Evolutionary conservation across 2,329 filamentous ascomycete genomes (phyloP).

Genomic region (Botrytis paeoniae): DNA sequence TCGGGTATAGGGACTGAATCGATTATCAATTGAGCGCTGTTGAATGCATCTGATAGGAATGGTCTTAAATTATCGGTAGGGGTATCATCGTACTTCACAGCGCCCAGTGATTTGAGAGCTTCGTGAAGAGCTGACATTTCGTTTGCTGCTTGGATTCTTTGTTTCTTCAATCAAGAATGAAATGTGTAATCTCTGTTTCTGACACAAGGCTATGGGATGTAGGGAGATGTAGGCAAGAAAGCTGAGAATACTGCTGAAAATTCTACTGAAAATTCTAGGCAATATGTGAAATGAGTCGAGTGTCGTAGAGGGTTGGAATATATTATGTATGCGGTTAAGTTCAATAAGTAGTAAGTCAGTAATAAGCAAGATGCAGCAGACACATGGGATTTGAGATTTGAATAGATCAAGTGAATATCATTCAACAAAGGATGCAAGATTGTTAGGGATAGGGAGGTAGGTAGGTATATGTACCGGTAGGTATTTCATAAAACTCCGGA

Average conservation of each 20-base stretch:
- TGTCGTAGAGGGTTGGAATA: background rate
- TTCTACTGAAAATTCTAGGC: background rate
- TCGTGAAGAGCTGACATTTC: constrained; percentile 57
- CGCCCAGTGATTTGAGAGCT: constrained; percentile 55
- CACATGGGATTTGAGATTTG: background rate
- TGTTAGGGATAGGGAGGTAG: no score
- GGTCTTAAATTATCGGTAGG: constrained; percentile 48
- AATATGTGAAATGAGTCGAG: background rate
- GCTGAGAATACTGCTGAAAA: background rate
- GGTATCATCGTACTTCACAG: constrained; percentile 51
- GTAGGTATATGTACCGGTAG: background rate
- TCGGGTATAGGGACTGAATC: constrained; percentile 68
- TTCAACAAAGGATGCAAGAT: background rate
- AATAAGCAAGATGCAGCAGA: background rate
- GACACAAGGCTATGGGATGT: background rate
- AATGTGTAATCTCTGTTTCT: background rate
- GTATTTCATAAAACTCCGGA: background rate
- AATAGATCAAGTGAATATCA: background rate
- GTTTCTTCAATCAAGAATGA: background rate
- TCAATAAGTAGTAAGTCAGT: background rate
- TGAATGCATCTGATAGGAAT: constrained; percentile 60
- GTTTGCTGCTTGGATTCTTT: background rate
- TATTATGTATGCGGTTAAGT: background rate
- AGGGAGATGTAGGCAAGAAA: background rate
- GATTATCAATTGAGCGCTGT: constrained; percentile 65